phyloP scores from a whole-genome alignment of 345 rosid species.

The Noccaea caerulescens region DNA sequence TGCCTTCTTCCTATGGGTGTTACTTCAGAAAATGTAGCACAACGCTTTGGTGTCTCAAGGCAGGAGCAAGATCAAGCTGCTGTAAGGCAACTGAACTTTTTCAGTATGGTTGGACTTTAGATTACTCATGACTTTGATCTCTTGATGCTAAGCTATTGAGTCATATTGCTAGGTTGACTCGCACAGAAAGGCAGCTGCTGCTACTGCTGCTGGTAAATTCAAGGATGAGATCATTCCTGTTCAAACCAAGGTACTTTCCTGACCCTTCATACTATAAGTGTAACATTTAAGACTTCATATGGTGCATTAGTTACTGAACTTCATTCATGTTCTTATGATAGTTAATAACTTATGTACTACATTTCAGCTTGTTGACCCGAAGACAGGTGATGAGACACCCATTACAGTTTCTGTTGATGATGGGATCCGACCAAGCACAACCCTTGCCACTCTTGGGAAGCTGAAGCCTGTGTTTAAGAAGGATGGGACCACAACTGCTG shows the following conservation, averaged over 20 bases:
- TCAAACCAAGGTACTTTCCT: slow-evolving; percentile 71
- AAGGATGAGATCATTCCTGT: slow-evolving; percentile 97
- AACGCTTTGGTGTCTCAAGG: slow-evolving; percentile 90
- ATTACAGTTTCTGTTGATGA: slow-evolving; percentile 86
- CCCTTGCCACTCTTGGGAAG: slow-evolving; percentile 69
- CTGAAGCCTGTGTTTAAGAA: slow-evolving; percentile 91
- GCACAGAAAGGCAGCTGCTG: slow-evolving; percentile 99
- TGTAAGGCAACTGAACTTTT: slow-evolving; percentile 53
- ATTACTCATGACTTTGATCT: slow-evolving; percentile 1
- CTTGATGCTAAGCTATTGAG: neutral
- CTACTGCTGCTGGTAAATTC: slow-evolving; percentile 90
- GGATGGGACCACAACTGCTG: slow-evolving; percentile 97
- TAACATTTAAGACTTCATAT: slow-evolving; percentile 14
- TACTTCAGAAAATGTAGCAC: slow-evolving; percentile 97
- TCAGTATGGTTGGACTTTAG: slow-evolving; percentile 19
- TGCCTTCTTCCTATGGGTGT: slow-evolving; percentile 99
- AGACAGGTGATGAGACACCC: slow-evolving; percentile 84
- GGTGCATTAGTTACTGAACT: slow-evolving; percentile 5
- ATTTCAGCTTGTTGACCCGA: slow-evolving; percentile 87
- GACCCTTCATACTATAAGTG: neutral
- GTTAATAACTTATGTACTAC: slow-evolving; percentile 33
- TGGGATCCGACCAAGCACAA: slow-evolving; percentile 82
- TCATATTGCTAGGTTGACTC: slow-evolving; percentile 76
- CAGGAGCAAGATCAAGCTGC: slow-evolving; percentile 99
- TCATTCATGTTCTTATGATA: slow-evolving; percentile 8